Conservation (phyloP, 257 asterid genomes). For the Solanum virginianum region DNA sequence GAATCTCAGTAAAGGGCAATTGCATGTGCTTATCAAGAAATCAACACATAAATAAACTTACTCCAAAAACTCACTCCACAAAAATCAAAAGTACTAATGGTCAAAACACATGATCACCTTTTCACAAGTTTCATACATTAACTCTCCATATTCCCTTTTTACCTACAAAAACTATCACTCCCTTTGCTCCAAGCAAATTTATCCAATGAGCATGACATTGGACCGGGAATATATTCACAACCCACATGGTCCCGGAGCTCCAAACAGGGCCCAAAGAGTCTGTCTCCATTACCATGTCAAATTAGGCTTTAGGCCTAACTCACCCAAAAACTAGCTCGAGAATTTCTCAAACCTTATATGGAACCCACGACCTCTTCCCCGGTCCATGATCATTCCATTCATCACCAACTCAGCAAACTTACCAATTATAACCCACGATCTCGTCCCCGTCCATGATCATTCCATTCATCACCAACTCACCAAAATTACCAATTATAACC, state of each 20-base stretch:
- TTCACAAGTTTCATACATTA: not conserved
- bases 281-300: not conserved
- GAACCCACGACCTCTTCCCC: not conserved
- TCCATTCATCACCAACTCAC: no score
- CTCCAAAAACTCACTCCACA: not conserved
- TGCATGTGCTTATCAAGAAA: not conserved
- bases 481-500: no score
- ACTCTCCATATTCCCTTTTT: not conserved
- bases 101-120: not conserved
- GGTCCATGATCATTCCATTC: not conserved
- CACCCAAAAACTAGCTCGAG: not conserved
- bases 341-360: not conserved
- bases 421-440: no score
- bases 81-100: not conserved
- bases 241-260: not conserved
- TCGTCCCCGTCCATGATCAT: no score
- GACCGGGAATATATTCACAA: not conserved
- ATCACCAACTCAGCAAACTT: not conserved
- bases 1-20: not conserved
- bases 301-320: no score
- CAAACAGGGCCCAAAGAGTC: no score
- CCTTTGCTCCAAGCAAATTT: not conserved
- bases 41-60: not conserved
- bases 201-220: not conserved
- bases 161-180: not conserved